Percentiles rank a stretch among this genome's conserved stretches.
Conservation (phyloP, 2,329 filamentous ascomycete species). For the Fusarium pseudoanthophilum region DNA sequence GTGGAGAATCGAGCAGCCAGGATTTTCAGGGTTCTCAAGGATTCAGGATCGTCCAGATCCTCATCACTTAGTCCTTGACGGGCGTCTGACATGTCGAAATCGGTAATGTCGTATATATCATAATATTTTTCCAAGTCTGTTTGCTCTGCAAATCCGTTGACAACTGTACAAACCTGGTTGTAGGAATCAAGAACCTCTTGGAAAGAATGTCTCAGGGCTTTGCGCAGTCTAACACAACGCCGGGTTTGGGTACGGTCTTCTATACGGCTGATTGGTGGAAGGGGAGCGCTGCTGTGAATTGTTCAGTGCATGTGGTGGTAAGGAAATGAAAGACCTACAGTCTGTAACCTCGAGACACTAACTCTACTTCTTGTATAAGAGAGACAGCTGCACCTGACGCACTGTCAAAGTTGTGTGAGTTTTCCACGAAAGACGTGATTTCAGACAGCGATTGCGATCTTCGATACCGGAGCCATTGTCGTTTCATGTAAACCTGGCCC, state of each 20-base stretch:
- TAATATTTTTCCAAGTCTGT: constrained; percentile 91
- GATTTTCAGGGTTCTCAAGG: constrained; percentile 82
- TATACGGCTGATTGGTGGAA: constrained; percentile 91
- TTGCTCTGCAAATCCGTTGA: constrained; percentile 80
- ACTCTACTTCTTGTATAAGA: constrained; percentile 93
- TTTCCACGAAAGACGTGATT: constrained; percentile 74
- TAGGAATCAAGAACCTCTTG: constrained; percentile 77
- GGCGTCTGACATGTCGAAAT: constrained; percentile 78
- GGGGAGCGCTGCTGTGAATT: constrained; percentile 76
- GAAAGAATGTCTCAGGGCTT: constrained; percentile 76
- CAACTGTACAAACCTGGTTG: constrained; percentile 72
- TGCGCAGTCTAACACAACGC: constrained; percentile 83
- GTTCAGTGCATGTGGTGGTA: background rate
- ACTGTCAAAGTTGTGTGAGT: constrained; percentile 83
- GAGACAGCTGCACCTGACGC: constrained; percentile 79
- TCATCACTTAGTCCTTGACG: constrained; percentile 70
- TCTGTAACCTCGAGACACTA: constrained; percentile 90
- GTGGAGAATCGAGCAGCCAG: constrained; percentile 83
- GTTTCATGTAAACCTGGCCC: constrained; percentile 77
- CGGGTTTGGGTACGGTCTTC: constrained; percentile 84
- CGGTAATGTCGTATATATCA: constrained; percentile 85
- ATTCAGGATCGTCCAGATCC: constrained; percentile 81
- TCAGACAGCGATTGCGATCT: constrained; percentile 78
- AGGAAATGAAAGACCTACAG: constrained; percentile 64
- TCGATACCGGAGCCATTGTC: constrained; percentile 84